Evolutionary conservation across 768 basidiomycete species (phyloP), one percentile per base, ranked within the genome.

Genomic region (Exsudoporus frostii): DNA sequence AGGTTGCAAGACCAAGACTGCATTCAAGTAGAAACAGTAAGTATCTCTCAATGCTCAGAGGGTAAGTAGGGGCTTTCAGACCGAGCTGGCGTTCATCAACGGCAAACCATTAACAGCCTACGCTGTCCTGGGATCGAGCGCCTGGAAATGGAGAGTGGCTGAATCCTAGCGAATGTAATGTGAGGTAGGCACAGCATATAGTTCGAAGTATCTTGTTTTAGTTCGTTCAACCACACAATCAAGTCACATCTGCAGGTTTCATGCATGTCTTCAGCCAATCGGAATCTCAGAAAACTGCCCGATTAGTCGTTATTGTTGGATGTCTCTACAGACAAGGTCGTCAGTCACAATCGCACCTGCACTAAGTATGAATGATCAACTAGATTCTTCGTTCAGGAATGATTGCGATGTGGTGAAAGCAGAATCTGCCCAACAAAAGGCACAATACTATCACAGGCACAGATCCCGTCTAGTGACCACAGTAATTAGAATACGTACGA

Each of bases 401-500:
- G 38, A 47, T 48, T 39, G 40, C 3, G 14, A 46, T 34, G 37
- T 27, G n/a, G 45, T 29, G 19, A 19, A 46, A 25, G 33, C 2
- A 5, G 36, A 13, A 39, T 46, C 54, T 42, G 44, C 39, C 30
- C 38, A 32, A 50, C 38, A 24, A 46, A 42, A 52, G 51, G 43
- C 48, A 45, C 32, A 47, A 52, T 22, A 30, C 56, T 29, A 55
- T 50, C 50, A 33, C 50, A 47, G 27, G 39, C 44, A 48, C 36
- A 45, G 30, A 44, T 52, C 54, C 27, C n/a, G 33, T 49, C 51
- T 39, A 39, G 22, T 30, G 60, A 24, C 44, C 50, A 38, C 27
- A 41, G 54, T 52, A 25, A 55, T 57, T 57, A 59, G 33, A 42
- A 45, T 55, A 58, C 65, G 60, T 52, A 65, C 60, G 43, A 7